These are phyloP conservation scores for Podaxis pistillaris DNA, from an alignment of 768 basidiomycete species.

Conservation along the genomic window DNA sequence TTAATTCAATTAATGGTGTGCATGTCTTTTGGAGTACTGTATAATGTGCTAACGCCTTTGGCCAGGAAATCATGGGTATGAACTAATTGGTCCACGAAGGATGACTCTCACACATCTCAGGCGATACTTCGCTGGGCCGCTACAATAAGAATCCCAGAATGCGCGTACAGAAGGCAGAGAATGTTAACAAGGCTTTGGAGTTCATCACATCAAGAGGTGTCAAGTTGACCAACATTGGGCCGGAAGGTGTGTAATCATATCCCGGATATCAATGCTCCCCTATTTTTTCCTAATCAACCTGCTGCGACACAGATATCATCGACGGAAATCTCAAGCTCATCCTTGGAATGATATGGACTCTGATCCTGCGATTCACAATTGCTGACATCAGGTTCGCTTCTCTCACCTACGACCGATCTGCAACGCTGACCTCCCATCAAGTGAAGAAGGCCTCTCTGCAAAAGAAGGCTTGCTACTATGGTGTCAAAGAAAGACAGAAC, in stretches of 20 bases:
- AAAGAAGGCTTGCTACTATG: constrained; percentile 96
- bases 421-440: constrained; percentile 30
- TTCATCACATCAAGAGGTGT: constrained; percentile 94
- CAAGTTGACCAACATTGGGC: constrained; percentile 96
- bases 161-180: constrained; percentile 96
- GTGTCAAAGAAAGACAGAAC: constrained; percentile 95
- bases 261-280: not conserved
- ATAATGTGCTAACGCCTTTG: not conserved
- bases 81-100: not conserved
- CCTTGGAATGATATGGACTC: constrained; percentile 99
- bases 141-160: constrained; percentile 90
- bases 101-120: constrained; percentile 33
- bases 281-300: constrained; percentile 6
- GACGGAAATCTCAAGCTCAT: constrained; percentile 99
- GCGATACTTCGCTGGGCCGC: constrained; percentile 89
- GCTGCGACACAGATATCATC: constrained; percentile 75
- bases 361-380: constrained; percentile 96
- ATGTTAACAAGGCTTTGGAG: constrained; percentile 94
- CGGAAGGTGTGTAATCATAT: constrained; percentile 63
- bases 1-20: constrained; percentile 92
- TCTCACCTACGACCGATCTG: constrained; percentile 1
- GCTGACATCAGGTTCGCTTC: constrained; percentile 90
- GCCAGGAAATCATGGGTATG: constrained; percentile 94
- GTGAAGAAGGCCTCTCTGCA: constrained; percentile 97
- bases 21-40: constrained; percentile 5